Base-by-base conservation (phyloP, 768 basidiomycete genomes). In the Megacollybia marginata region DNA sequence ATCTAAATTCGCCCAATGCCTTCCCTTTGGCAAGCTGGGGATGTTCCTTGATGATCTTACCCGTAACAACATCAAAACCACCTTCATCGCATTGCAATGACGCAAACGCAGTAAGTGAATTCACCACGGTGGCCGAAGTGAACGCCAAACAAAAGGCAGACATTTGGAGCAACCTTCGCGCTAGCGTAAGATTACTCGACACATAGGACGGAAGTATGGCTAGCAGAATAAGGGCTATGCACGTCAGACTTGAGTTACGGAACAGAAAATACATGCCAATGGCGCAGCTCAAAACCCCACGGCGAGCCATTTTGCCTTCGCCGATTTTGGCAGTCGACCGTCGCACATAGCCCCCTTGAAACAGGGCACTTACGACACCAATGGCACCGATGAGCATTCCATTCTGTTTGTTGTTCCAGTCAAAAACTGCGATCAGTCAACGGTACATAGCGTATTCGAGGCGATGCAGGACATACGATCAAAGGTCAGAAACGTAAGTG, bases 311-410 rank as follows among this genome's bases (percentile, higher is more conserved):
- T 34, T 71, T 73, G 52, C 84, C 81, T 60, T 94, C 91, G 18
- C 91, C 88, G 19, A 83, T 70, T 55, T 79, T 84, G 16, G 85
- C 71, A 35, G 83, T 83, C 1, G 82, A 75, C 9, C 90, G 83
- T 9, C 95, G 88, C 42, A 95, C 92, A 66, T 97, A 96, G 52
- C 92, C 91, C 28, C 94, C 95, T 71, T 97, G 94, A 0, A 97
- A 73, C 0, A 92, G 65, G 2, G 93, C 90, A 53, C 90, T 91
- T 50, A 97, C 71, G 58, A 99, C 78, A 18, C 95, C 95, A 56
- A 98, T 95, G 35, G 83, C 86, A 33, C 76, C 86, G 32, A 94
- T 88, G 34, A 95, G 76, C 50, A 74, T 75, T 15, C 92, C 92
- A 54, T 94, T 95, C 59, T 94, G 86, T 55, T 75, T 82, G 65